Conservation (phyloP, 163 green algal genomes). For the Chlorella variabilis region DNA sequence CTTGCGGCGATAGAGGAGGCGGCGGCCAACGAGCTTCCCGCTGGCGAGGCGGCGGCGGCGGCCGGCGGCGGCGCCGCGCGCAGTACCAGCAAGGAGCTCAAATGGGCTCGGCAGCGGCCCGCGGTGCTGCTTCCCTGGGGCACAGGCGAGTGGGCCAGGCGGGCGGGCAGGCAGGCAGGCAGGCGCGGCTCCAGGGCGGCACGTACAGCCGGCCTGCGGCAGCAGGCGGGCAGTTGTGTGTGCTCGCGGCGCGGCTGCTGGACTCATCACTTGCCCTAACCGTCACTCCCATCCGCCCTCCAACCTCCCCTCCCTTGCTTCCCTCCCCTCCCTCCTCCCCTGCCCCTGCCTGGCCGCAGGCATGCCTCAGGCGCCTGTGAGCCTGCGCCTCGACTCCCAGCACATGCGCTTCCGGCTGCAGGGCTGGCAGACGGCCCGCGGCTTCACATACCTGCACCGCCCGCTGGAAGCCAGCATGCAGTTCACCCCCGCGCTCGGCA, state of each 20-base stretch:
- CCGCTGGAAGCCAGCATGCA: constrained; percentile 3
- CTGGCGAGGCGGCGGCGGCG: neutral
- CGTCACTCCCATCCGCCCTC: too few species aligned
- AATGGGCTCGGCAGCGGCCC: constrained; percentile 16
- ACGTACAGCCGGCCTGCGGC: too few species aligned
- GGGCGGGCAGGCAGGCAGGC: too few species aligned
- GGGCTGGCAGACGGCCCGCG: constrained; percentile 31
- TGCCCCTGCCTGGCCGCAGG: neutral
- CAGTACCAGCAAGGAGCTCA: neutral
- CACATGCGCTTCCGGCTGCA: neutral
- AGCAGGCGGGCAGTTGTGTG: too few species aligned
- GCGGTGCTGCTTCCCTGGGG: constrained; percentile 29
- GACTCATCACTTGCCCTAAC: too few species aligned
- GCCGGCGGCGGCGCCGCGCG: neutral
- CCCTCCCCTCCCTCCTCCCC: too few species aligned
- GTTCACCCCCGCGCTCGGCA: constrained; percentile 25
- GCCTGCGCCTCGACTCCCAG: neutral
- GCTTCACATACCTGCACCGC: constrained; percentile 8
- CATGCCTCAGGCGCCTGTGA: neutral
- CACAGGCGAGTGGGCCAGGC: neutral
- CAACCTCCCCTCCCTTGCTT: too few species aligned
- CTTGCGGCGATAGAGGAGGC: constrained; percentile 20
- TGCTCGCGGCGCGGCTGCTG: too few species aligned
- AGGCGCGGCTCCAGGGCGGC: too few species aligned
- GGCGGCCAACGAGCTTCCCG: constrained; percentile 7